Base-by-base conservation (phyloP, 208 protist species). In the Novymonas esmeraldas region DNA sequence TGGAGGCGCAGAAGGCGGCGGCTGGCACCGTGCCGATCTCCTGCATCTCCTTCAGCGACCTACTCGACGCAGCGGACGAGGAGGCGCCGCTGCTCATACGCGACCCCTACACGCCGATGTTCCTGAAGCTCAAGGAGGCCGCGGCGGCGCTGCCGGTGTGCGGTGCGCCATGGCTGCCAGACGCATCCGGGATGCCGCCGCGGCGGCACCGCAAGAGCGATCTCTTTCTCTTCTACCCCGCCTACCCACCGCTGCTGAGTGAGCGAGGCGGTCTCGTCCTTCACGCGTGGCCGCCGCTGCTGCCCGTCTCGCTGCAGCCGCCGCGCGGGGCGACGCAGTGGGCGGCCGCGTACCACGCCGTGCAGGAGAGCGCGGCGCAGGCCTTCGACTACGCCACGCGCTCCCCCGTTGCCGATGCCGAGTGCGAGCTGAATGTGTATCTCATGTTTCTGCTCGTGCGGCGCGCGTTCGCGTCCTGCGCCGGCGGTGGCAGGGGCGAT, bases 401-500 rank as follows among this genome's bases (percentile, higher is more conserved):
- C 52, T 68, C 70, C 1, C 70, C 70, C 14, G 70, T 64, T 11
- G 13, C 70, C 11, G 52, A 59, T 11, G 28, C 50, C 0, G 70
- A 75, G 62, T 64, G 70, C 34, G 70, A 75, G 33, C 45, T 75
- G 11, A 75, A 69, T 60, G 16, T 75, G 36, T 75, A 75, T 51
- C 18, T 63, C 14, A 64, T 64, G 33, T 69, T 61, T 7, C 62
- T 75, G 14, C 51, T 75, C 34, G 28, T 38, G 22, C 41, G 51
- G 24, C 70, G 61, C 24, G 34, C 34, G 16, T 72, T 67, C 20
- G 26, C 42, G 29, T 28, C 45, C 33, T 31, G 7, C 41, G 44
- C 20, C 31, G 4, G 20, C 22, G 18, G 51, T 41, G 39, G 45
- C 52, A 22, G 48, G 22, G 57, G 11, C 0, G 61, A 69, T 11